Conservation (phyloP, 73 alveolate genomes). For the Tetrahymena elliotti region DNA sequence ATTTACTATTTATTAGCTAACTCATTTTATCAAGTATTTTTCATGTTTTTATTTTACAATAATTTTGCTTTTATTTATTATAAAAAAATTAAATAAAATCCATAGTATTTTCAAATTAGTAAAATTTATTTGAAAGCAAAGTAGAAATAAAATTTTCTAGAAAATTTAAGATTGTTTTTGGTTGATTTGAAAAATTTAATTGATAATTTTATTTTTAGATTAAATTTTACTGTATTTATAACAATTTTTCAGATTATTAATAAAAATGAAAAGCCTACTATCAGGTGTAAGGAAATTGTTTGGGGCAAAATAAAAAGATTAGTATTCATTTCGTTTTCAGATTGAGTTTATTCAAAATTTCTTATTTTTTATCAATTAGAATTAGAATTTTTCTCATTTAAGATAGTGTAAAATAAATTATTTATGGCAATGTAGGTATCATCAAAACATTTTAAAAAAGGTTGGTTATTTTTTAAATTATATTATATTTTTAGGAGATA, state of each 20-base stretch:
- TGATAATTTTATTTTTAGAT: background rate
- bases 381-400: background rate
- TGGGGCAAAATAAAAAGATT: background rate
- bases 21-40: background rate
- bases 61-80: too few relatives aligned
- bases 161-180: background rate
- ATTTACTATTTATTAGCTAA: background rate
- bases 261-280: background rate
- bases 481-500: background rate
- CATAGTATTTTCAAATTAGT: background rate
- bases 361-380: background rate
- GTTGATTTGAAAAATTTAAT: background rate
- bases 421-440: background rate
- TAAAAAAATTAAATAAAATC: too few relatives aligned
- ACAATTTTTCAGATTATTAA: background rate
- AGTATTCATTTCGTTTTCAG: background rate
- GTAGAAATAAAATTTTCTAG: background rate
- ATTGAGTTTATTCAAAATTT: background rate
- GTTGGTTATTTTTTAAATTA: background rate
- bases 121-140: background rate
- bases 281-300: background rate
- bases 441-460: background rate
- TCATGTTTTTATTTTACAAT: too few relatives aligned
- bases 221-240: background rate
- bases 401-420: background rate